A percentile compares a stretch with the other conserved stretches of the same genome.
phyloP scores from a whole-genome alignment of 768 basidiomycete species.

The Serpula lacrymans region DNA sequence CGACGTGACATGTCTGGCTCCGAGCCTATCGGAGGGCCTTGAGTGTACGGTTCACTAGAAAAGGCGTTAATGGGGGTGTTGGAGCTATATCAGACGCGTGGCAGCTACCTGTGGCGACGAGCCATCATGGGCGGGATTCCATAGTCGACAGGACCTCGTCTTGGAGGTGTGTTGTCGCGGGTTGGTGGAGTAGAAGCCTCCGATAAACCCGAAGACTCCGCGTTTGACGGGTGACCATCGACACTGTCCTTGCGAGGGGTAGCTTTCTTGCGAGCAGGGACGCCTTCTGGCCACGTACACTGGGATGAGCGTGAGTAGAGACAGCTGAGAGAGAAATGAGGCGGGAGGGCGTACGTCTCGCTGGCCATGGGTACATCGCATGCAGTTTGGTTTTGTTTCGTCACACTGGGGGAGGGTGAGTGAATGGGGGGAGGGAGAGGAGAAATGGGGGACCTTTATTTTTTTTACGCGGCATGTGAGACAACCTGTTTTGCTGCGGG shows the following conservation, averaged over 20 bases:
- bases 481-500: conserved; percentile 92
- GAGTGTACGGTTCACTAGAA: neutral
- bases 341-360: conserved; percentile 55
- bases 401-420: conserved; percentile 60
- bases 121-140: conserved; percentile 33
- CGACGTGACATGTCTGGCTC: conserved; percentile 45
- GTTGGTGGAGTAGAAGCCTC: conserved; percentile 72
- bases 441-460: conserved; percentile 67
- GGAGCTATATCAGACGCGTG: neutral
- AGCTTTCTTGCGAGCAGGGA: conserved; percentile 69
- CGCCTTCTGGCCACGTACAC: conserved; percentile 85
- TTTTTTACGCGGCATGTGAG: conserved; percentile 92
- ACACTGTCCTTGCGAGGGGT: conserved; percentile 52
- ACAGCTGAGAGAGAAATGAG: neutral
- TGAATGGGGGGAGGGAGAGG: conserved; percentile 3
- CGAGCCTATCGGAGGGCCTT: conserved; percentile 34
- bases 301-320: conserved; percentile 23
- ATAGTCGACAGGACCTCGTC: conserved; percentile 42
- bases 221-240: conserved; percentile 68
- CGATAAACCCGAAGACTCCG: conserved; percentile 70
- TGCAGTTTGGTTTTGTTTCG: conserved; percentile 84
- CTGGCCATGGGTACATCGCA: conserved; percentile 82
- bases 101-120: conserved; percentile 39
- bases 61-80: neutral
- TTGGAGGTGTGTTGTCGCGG: conserved; percentile 62